These are phyloP conservation scores for Penicillium sp. DNA, from an alignment of 2,329 filamentous ascomycete species.

Conservation along the genomic window DNA sequence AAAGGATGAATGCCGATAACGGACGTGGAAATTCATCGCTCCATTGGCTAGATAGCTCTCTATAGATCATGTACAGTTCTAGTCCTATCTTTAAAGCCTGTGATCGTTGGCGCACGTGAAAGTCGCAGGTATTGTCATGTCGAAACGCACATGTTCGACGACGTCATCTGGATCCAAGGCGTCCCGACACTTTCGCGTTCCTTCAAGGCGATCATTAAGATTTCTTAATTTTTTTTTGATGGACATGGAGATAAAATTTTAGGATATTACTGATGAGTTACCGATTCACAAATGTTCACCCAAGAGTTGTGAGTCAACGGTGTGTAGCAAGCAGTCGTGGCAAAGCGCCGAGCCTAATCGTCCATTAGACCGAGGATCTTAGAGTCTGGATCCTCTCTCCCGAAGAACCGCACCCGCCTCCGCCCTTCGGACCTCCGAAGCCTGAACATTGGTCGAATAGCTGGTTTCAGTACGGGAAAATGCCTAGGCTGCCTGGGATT, in stretches of 20 bases:
- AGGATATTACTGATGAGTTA: constrained; percentile 3
- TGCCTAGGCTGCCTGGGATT: constrained; percentile 24
- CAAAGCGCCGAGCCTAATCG: constrained; percentile 13
- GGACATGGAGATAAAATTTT: background rate
- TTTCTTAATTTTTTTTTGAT: background rate
- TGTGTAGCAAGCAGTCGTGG: background rate
- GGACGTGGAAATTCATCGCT: background rate
- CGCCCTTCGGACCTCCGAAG: constrained; percentile 28
- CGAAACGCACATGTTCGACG: constrained; percentile 16
- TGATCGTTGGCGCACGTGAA: constrained; percentile 20
- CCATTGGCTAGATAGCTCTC: background rate
- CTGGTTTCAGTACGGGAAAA: constrained; percentile 9
- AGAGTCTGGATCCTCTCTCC: constrained; percentile 38
- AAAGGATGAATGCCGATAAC: background rate
- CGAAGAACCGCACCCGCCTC: constrained; percentile 32
- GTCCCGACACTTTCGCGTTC: constrained; percentile 8
- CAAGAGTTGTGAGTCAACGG: background rate
- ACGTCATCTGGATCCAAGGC: constrained; percentile 18
- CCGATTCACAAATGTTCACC: constrained; percentile 1
- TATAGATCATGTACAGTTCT: background rate
- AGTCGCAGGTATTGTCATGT: constrained; percentile 21
- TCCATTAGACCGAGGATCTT: constrained; percentile 43
- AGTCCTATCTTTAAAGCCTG: background rate
- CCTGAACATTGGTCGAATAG: constrained; percentile 21
- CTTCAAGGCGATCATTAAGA: background rate